Conservation (phyloP, 371 early-diverging fungal genomes). For the Syncephalastrum sp. region DNA sequence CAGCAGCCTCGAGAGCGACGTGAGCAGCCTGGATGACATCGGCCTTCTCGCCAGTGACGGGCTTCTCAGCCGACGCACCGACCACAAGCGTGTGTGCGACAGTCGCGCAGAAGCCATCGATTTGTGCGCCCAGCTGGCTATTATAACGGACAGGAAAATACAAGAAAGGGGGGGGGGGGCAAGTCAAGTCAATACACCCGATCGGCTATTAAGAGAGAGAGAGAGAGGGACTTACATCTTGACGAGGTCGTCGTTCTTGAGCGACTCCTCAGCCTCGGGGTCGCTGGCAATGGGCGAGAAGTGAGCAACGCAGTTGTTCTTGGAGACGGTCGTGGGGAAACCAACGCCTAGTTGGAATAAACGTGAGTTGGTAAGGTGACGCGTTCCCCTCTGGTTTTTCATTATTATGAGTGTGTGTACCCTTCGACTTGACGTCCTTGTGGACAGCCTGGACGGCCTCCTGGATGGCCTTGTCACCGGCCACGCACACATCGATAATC, state of each 20-base stretch:
- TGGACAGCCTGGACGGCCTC: conserved; percentile 58
- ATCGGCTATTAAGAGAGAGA: neutral
- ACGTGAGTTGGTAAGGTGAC: neutral
- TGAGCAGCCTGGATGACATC: conserved; percentile 91
- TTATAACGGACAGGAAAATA: neutral
- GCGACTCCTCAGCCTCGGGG: conserved; percentile 50
- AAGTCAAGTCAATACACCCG: conserved; percentile 1
- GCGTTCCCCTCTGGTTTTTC: neutral
- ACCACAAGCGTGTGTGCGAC: conserved; percentile 89
- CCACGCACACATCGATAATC: conserved; percentile 76
- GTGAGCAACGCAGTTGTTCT: conserved; percentile 87
- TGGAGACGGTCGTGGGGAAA: conserved; percentile 84
- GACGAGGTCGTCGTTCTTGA: conserved; percentile 86
- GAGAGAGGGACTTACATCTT: conserved; percentile 67
- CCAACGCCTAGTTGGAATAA: conserved; percentile 66
- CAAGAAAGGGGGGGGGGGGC: too few relatives aligned
- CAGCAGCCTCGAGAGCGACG: conserved; percentile 77
- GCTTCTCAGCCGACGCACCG: conserved; percentile 75
- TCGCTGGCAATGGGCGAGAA: conserved; percentile 76
- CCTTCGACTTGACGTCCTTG: conserved; percentile 68
- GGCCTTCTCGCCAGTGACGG: conserved; percentile 85
- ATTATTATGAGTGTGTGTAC: conserved; percentile 29
- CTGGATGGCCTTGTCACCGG: conserved; percentile 78
- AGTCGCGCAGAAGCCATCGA: conserved; percentile 91
- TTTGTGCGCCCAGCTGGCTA: conserved; percentile 91